Base-by-base conservation (phyloP, 257 asterid species). In the Penstemon newberryi region DNA sequence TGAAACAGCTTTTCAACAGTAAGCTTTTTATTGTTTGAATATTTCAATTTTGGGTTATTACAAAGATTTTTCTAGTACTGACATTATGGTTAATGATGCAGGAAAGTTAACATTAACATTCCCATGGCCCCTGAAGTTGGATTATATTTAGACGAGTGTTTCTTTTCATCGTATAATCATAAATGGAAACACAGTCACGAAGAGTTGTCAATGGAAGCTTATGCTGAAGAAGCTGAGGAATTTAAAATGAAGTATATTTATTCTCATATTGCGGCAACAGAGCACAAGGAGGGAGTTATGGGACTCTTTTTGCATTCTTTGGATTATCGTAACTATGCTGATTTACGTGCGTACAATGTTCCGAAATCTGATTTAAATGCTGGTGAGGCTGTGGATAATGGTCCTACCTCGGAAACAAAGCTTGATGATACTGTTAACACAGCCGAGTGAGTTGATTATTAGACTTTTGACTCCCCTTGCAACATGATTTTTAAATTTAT, bases 61-160 rank as follows among this genome's bases (percentile, higher is more conserved):
- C n/a, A 19, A 41, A 56, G 38, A 44, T 33, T 40, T 37, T 70
- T 40, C 3, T 56, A 53, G 37, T 25, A n/a, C 66, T 67, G 10
- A 56, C 7, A 38, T 18, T 11, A 49, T 51, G n/a, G 49, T 71
- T 73, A n/a, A 66, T 78, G 51, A 78, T 65, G 12, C 83, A 91
- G 99, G 91, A 85, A 84, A 58, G 83, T 85, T 12, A 78, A 79
- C 72, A 83, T 94, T n/a, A 91, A 76, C 37, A 96, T 89, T 52
- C 99, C 99, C 8, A 88, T 89, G 97, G 99, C 99, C 19, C 99
- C 97, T 37, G 99, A 94, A 74, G 99, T 91, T 37, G 99, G 99
- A n/a, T 82, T 94, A 41, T 91, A 87, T 66, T 74, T 94, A 70
- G 99, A 94, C 5, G 97, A 94, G 77, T 94, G 99, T 77, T 89